Evolutionary conservation across 2,329 filamentous ascomycete species (phyloP), one percentile per base, ranked within the genome.

Genomic region (Alternaria gansuensis): DNA sequence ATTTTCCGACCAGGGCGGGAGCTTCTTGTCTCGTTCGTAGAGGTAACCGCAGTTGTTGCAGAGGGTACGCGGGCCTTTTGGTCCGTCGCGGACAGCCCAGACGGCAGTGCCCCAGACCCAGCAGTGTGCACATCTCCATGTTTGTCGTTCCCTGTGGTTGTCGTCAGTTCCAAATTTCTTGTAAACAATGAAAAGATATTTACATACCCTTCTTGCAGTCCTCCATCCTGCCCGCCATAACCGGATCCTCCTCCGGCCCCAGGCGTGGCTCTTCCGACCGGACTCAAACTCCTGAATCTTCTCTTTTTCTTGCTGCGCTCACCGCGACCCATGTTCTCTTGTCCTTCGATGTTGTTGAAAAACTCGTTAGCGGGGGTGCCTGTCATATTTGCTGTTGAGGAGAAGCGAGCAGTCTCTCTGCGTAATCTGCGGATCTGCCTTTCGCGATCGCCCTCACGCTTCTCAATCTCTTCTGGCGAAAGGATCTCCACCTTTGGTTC

Each of bases 381-480:
- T 4, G 89, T 82, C 83, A 96, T 92, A 57, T 91, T 91, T 0
- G 91, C 85, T 23, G 90, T 95, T 43, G 91, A 94, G 57, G 91
- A 95, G 76, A 98, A 97, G 26, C 93, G 86, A 1, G 94, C 94
- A 9, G 94, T 98, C 77, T 99, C 95, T 74, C 95, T 85, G 55
- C 95, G 86, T 63, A 97, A 80, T 59, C 95, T 85, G 58, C 95
- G 85, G 37, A 97, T 90, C 78, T 98, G 92, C 54, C 95, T 85
- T 78, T 99, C 95, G 40, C 95, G 87, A 74, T 99, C 95, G 51
- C 92, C 92, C 78, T 99, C 95, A 28, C 95, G 87, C 81, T 96
- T 96, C 79, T 99, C 95, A 53, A 99, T 98, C 74, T 99, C 95
- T 70, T 99, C 95, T 69, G 97, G 96, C 37, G 90, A 93, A 2